Evolutionary conservation across 2,329 filamentous ascomycete genomes (phyloP).

Genomic region (Aspergillus clavatus): DNA sequence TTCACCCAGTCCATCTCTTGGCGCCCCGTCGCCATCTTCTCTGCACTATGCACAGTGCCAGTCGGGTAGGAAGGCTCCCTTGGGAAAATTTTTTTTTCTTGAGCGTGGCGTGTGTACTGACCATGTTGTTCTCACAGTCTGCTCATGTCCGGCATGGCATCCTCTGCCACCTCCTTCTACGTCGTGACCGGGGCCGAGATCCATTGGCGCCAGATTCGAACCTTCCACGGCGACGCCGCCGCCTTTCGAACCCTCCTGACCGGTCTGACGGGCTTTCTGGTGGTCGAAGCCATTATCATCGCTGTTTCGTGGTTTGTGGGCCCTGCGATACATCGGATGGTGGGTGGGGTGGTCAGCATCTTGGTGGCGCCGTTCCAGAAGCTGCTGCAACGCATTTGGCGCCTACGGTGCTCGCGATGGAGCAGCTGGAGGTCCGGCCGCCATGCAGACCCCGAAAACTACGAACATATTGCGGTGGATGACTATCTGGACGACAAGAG

Average conservation of each 20-base stretch:
- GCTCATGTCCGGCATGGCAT: conserved; percentile 29
- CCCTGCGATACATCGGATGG: conserved; percentile 19
- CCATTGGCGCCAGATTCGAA: conserved; percentile 32
- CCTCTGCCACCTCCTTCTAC: conserved; percentile 32
- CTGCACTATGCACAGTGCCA: conserved; percentile 22
- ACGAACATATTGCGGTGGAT: conserved; percentile 22
- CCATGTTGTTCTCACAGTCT: conserved; percentile 16
- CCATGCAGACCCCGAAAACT: conserved; percentile 18
- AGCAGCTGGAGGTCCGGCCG: neutral
- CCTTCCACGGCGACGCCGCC: conserved; percentile 30
- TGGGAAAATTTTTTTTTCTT: too few relatives aligned
- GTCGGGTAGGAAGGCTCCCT: conserved; percentile 23
- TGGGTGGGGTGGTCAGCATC: conserved; percentile 25
- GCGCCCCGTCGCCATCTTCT: conserved; percentile 16
- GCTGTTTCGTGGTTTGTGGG: conserved; percentile 22
- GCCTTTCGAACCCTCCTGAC: conserved; percentile 30
- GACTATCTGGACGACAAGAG: conserved; percentile 22
- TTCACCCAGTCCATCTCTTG: conserved; percentile 20
- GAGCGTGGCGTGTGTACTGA: too few relatives aligned
- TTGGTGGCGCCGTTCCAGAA: conserved; percentile 20
- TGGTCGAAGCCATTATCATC: conserved; percentile 26
- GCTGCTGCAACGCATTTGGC: conserved; percentile 10
- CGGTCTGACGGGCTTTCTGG: conserved; percentile 30
- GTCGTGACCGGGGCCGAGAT: conserved; percentile 33
- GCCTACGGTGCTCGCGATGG: conserved; percentile 3